Conservation (phyloP, 2,329 filamentous ascomycete species). For the Zymoseptoria brevis region DNA sequence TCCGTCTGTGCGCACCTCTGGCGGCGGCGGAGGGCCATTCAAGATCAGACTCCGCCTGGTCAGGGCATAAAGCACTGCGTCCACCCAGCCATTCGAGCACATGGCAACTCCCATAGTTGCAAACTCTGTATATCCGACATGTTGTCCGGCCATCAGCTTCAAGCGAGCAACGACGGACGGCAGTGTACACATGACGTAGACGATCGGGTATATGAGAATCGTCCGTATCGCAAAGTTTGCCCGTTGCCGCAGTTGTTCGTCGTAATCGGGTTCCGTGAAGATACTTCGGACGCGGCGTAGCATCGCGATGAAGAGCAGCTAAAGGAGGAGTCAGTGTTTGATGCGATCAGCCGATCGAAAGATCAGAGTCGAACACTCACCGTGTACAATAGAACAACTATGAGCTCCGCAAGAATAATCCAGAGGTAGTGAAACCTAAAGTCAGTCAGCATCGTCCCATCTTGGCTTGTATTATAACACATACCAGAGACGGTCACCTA, state of each 20-base stretch:
- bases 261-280: constrained; percentile 11
- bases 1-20: neutral
- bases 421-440: constrained; percentile 51
- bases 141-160: constrained; percentile 45
- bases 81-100: constrained; percentile 49
- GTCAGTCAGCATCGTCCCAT: neutral
- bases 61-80: constrained; percentile 49
- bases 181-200: constrained; percentile 59
- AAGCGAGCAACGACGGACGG: constrained; percentile 58
- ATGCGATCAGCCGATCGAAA: neutral
- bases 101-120: constrained; percentile 48
- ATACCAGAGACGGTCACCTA: constrained; percentile 47
- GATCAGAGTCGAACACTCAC: neutral
- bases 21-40: neutral
- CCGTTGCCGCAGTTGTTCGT: constrained; percentile 32
- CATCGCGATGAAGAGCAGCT: constrained; percentile 21
- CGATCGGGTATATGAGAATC: constrained; percentile 56
- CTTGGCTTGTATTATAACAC: neutral
- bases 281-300: constrained; percentile 14
- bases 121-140: constrained; percentile 33
- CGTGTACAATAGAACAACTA: constrained; percentile 43
- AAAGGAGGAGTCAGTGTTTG: neutral
- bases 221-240: constrained; percentile 39
- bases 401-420: constrained; percentile 50
- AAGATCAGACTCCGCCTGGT: constrained; percentile 34